phyloP scores from a whole-genome alignment of 2,329 filamentous ascomycete genomes.

The Emydomyces testavorans region DNA sequence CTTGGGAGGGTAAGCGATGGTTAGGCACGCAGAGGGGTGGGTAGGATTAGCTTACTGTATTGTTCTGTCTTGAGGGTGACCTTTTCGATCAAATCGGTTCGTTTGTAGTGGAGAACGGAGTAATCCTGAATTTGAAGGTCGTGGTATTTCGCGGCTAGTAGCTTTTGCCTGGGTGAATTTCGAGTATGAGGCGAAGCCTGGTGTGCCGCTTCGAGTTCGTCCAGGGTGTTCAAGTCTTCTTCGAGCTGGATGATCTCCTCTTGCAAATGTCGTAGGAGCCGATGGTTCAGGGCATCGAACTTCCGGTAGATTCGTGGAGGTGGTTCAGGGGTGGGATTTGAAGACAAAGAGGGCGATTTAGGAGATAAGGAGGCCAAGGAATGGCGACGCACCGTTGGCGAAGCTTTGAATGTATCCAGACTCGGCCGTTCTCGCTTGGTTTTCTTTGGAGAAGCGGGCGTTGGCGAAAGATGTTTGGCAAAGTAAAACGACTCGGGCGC shows the following conservation, averaged over 20 bases:
- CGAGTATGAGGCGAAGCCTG: constrained; percentile 21
- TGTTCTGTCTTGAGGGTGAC: constrained; percentile 49
- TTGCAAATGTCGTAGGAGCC: constrained; percentile 69
- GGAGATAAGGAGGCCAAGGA: constrained; percentile 1
- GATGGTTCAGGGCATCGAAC: constrained; percentile 72
- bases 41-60: constrained; percentile 41
- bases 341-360: background rate
- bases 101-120: constrained; percentile 43
- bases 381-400: background rate
- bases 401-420: background rate
- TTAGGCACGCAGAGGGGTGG: background rate
- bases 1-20: constrained; percentile 17
- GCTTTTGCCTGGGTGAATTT: constrained; percentile 26
- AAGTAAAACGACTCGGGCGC: constrained; percentile 27
- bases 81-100: constrained; percentile 44
- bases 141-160: constrained; percentile 32
- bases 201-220: constrained; percentile 44
- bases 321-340: background rate
- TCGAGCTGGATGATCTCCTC: constrained; percentile 75
- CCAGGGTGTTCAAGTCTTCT: constrained; percentile 59
- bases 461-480: constrained; percentile 21
- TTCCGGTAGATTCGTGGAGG: constrained; percentile 61
- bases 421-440: constrained; percentile 1
- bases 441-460: constrained; percentile 23
- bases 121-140: constrained; percentile 40